A percentile compares a stretch with the other conserved stretches of the same genome.
phyloP scores from a whole-genome alignment of 1,284 basidiomycete species.

The Austroboletus novae-zelandiae region DNA sequence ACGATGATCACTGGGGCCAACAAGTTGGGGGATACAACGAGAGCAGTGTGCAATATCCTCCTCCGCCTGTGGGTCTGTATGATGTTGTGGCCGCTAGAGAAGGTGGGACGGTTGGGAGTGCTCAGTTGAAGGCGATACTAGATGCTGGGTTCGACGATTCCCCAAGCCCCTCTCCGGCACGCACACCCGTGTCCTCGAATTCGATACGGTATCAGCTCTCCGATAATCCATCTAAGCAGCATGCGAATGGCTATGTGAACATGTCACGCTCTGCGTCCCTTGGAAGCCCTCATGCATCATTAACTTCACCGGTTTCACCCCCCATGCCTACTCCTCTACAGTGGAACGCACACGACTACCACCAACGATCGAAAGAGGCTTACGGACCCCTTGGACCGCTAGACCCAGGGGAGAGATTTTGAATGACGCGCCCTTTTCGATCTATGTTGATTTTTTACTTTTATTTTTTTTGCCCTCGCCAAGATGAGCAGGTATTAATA shows the following conservation, averaged over 20 bases:
- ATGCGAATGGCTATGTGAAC: constrained; percentile 53
- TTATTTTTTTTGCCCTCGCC: constrained; percentile 3
- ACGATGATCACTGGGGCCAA: constrained; percentile 91
- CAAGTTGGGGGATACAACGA: constrained; percentile 91
- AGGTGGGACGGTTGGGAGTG: constrained; percentile 62
- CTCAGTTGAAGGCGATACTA: constrained; percentile 86
- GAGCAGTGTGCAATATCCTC: constrained; percentile 71
- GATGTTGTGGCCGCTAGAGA: constrained; percentile 38
- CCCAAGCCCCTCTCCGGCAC: constrained; percentile 37
- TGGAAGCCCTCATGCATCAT: constrained; percentile 33
- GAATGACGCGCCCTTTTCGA: constrained; percentile 8
- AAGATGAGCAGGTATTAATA: constrained; percentile 2
- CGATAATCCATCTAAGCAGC: constrained; percentile 47
- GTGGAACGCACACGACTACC: constrained; percentile 39
- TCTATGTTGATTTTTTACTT: constrained; percentile 6
- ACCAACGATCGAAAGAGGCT: constrained; percentile 43
- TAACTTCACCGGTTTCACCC: constrained; percentile 38
- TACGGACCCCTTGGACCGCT: constrained; percentile 79
- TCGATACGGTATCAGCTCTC: constrained; percentile 59
- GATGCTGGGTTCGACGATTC: constrained; percentile 78
- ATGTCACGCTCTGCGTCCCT: constrained; percentile 51
- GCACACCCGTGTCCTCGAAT: constrained; percentile 32
- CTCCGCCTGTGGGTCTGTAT: constrained; percentile 75
- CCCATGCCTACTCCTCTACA: constrained; percentile 32
- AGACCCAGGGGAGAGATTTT: constrained; percentile 52